phyloP scores from a whole-genome alignment of 805 yeast species.

The Candida coleopterorum region DNA sequence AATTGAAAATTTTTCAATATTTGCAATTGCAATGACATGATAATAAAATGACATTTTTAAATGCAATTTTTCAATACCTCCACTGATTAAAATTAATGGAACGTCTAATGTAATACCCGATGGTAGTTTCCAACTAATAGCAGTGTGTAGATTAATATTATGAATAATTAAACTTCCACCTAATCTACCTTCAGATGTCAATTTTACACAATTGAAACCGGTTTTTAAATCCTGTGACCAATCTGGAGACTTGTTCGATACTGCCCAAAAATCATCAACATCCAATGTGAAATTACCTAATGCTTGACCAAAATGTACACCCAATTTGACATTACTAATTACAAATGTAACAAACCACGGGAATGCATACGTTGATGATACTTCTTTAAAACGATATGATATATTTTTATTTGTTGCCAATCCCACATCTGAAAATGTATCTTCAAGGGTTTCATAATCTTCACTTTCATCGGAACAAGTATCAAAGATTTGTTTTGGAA shows the following conservation, averaged over 20 bases:
- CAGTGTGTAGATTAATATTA: slow-evolving; percentile 53
- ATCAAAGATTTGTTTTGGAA: slow-evolving; percentile 32
- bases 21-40: slow-evolving; percentile 73
- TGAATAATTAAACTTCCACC: slow-evolving; percentile 60
- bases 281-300: slow-evolving; percentile 60
- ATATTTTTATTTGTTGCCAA: slow-evolving; percentile 31
- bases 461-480: slow-evolving; percentile 1
- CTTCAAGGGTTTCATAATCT: not conserved
- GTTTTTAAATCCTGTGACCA: slow-evolving; percentile 69
- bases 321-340: slow-evolving; percentile 47
- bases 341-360: slow-evolving; percentile 70
- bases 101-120: slow-evolving; percentile 40
- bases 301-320: slow-evolving; percentile 78
- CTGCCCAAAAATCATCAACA: slow-evolving; percentile 61
- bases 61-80: slow-evolving; percentile 52
- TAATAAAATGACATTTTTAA: slow-evolving; percentile 73
- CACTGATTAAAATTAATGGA: slow-evolving; percentile 64
- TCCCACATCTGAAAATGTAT: slow-evolving; percentile 8
- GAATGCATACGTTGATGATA: slow-evolving; percentile 56
- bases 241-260: slow-evolving; percentile 58
- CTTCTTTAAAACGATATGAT: slow-evolving; percentile 49
- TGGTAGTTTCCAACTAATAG: slow-evolving; percentile 63
- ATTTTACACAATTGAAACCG: slow-evolving; percentile 48
- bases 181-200: slow-evolving; percentile 71
- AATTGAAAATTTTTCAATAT: slow-evolving; percentile 42